Evolutionary conservation across 441 rosid species (phyloP), one percentile per base, ranked within the genome.

Genomic region (Arabidopsis lyrata): DNA sequence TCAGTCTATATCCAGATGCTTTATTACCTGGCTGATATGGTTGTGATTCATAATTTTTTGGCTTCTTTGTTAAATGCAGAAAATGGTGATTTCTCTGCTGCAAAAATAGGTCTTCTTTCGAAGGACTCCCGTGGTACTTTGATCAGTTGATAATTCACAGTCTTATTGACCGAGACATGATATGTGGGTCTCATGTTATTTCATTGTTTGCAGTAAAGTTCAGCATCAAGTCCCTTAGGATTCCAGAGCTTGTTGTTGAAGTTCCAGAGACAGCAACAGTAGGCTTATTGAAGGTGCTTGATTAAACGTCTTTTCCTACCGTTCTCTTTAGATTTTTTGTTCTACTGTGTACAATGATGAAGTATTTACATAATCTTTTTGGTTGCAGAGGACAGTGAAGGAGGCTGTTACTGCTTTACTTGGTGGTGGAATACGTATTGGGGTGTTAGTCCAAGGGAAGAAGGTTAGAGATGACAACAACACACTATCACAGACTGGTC

Each of bases 241-340:
- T 89, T 53, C 94, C 90, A 8, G 90, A 89, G 83, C 87, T 87
- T 63, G 80, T 78, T 58, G 61, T 89, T 48, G 94, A 87, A 76
- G 85, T 87, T 72, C 86, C 90, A 36, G 87, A 86, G 80, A 83
- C 81, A 58, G 86, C 86, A 18, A 89, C 94, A 3, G 81, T 89
- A n/a, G 86, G 86, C 66, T 89, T 87, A 6, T 76, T 89, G 54
- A 87, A 89, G 94, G 94, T 89, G 79, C 63, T 20, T 32, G 60
- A 42, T 55, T 34, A 48, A 24, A 32, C 45, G 16, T 58, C 62
- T 49, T 41, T 39, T 48, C 29, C 39, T 58, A 18, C 16, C 29
- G 6, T 41, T 64, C 63, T 10, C 45, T 38, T 32, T 2, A 41
- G 56, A 62, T 42, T 20, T 48, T 63, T n/a, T 5, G n/a, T 29